Conservation (phyloP, 352 stramenopile species). For the Globisporangium apiculatum region DNA sequence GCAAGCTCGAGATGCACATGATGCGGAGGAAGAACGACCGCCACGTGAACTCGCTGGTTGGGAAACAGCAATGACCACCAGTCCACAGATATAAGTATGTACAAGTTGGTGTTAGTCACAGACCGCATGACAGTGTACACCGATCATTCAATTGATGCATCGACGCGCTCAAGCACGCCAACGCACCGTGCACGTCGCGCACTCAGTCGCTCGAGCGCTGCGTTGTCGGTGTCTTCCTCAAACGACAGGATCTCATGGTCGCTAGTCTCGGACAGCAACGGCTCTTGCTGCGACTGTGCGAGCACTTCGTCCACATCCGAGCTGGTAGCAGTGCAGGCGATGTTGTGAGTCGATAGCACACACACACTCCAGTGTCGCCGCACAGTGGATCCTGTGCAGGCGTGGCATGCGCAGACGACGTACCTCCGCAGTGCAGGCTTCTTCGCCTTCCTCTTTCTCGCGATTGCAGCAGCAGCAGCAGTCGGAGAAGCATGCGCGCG, state of each 20-base stretch:
- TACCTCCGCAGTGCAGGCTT: conserved; percentile 28
- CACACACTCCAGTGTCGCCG: conserved; percentile 7
- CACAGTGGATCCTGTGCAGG: too few species aligned
- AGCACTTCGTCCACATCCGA: conserved; percentile 29
- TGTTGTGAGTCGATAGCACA: neutral
- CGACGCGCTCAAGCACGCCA: neutral
- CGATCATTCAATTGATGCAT: too few species aligned
- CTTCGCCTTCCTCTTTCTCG: neutral
- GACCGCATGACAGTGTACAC: too few species aligned
- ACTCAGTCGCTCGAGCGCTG: conserved; percentile 42
- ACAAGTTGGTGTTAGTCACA: neutral
- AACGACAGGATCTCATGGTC: conserved; percentile 51
- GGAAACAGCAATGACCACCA: too few species aligned
- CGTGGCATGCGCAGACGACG: neutral
- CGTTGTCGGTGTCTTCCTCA: conserved; percentile 50
- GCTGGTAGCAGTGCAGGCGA: neutral
- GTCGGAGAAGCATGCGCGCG: neutral
- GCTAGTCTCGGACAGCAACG: conserved; percentile 37
- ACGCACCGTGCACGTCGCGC: conserved; percentile 28
- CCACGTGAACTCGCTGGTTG: conserved; percentile 37
- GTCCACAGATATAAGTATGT: neutral
- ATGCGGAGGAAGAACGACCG: conserved; percentile 42
- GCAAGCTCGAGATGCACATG: conserved; percentile 41
- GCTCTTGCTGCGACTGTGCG: conserved; percentile 34
- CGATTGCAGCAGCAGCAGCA: neutral